Base-by-base conservation (phyloP, 192 early-diverging fungal genomes). In the Chytriomyces hyalinus region DNA sequence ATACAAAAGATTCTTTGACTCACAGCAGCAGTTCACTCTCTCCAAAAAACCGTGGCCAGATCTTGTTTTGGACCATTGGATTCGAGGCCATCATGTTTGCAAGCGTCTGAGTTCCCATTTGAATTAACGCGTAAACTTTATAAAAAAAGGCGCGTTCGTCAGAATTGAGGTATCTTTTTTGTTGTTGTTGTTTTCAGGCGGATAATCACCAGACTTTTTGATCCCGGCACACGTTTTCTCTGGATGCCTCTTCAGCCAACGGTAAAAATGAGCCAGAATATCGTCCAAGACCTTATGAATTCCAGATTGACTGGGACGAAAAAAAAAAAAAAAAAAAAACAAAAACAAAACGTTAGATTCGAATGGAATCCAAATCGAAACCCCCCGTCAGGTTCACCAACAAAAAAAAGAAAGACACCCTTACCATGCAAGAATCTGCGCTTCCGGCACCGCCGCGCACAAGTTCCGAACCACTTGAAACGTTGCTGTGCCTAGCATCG, bases 51-150 rank as follows among this genome's bases (percentile, higher is more conserved):
- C 73, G 82, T 7, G 85, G 85, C 82, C 82, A 86, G 5, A 86
- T 22, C 59, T 75, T 77, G 75, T 82, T 80, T 70, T 81, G 80
- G 13, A 86, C 78, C 11, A 78, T 75, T 6, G 79, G 82, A 65
- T 86, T 84, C 46, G 76, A 81, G 3, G 85, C 84, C 85, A 86
- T 86, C 80, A 86, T 86, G 64, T 86, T 86, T 43, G 82, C 85
- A 5, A 86, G 70, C 49, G 74, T 77, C 67, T 86, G 85, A 6
- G 78, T 84, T 17, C 85, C 85, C 78, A 84, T 82, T 63, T 84
- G 84, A 68, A 86, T 77, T 46, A 49, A 72, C 13, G 71, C 72
- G 48, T 67, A 78, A 24, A 70, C 84, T 83, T 0, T 22, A 26
- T 4, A 57, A 57, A 57, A n/a, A 57, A 36, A 36, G 36, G 36